Evolutionary conservation across 192 early-diverging fungal species (phyloP).

Genomic region (Umbelopsis sp.): DNA sequence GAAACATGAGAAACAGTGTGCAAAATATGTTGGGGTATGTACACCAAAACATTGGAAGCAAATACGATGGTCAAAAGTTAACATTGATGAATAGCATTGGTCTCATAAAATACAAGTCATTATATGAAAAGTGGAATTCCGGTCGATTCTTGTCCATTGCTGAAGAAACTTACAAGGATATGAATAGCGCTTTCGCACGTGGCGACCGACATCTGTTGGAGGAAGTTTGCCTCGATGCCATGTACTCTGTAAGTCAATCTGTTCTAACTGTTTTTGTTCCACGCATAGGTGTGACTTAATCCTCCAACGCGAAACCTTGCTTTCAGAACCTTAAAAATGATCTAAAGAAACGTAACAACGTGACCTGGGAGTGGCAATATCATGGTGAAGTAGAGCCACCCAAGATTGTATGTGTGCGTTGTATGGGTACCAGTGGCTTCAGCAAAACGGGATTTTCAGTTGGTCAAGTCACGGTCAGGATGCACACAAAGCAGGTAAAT

Average conservation of each 20-base stretch:
- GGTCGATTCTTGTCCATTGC: conserved; percentile 58
- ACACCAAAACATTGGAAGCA: conserved; percentile 30
- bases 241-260: conserved; percentile 48
- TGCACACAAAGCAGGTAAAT: conserved; percentile 66
- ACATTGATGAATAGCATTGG: conserved; percentile 38
- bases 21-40: conserved; percentile 45
- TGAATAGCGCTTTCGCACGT: conserved; percentile 72
- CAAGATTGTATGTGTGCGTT: conserved; percentile 62
- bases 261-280: neutral
- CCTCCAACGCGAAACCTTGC: neutral
- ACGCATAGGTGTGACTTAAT: neutral
- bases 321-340: conserved; percentile 60
- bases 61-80: conserved; percentile 19
- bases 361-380: conserved; percentile 62
- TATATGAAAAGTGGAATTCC: conserved; percentile 61
- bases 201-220: conserved; percentile 60
- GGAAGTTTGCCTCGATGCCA: conserved; percentile 59
- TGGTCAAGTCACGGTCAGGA: conserved; percentile 66
- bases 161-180: conserved; percentile 61
- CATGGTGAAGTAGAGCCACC: conserved; percentile 57
- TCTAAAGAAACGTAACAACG: conserved; percentile 55
- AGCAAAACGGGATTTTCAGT: conserved; percentile 44
- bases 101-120: conserved; percentile 53
- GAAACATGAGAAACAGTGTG: conserved; percentile 51
- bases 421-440: conserved; percentile 46